These are phyloP conservation scores for Phytophthora chlamydospora DNA, from an alignment of 352 stramenopile species.

Conservation along the genomic window DNA sequence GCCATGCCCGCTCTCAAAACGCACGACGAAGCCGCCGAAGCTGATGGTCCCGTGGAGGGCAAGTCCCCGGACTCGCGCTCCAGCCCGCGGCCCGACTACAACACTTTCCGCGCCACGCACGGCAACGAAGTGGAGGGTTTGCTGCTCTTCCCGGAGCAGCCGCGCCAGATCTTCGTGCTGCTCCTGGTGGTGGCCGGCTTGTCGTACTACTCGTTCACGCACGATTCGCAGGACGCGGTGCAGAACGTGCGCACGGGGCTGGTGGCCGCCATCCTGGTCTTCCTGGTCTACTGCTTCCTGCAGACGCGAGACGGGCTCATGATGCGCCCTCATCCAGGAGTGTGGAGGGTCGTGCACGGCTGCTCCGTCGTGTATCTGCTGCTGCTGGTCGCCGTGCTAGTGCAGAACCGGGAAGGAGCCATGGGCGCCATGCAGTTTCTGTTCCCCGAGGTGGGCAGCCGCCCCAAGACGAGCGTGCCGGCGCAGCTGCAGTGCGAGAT, in stretches of 20 bases:
- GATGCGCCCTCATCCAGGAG: constrained; percentile 73
- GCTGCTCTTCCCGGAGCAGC: constrained; percentile 81
- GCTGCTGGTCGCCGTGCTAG: constrained; percentile 64
- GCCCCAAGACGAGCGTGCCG: constrained; percentile 34
- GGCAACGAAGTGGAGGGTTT: constrained; percentile 65
- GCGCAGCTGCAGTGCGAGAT: constrained; percentile 67
- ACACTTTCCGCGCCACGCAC: constrained; percentile 68
- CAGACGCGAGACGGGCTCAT: constrained; percentile 83
- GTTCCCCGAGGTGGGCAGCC: constrained; percentile 72
- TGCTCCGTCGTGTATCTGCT: constrained; percentile 82
- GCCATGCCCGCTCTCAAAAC: constrained; percentile 17
- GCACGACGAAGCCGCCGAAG: not conserved
- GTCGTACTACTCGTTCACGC: constrained; percentile 85
- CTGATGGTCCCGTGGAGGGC: not conserved
- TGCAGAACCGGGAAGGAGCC: constrained; percentile 72
- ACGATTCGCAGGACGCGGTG: constrained; percentile 70
- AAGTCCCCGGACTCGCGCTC: constrained; percentile 8
- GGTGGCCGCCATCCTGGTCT: constrained; percentile 72
- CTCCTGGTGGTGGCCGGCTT: constrained; percentile 58
- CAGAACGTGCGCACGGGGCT: constrained; percentile 73
- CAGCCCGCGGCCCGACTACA: constrained; percentile 44
- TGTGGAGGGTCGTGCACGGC: constrained; percentile 84
- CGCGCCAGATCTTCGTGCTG: constrained; percentile 80
- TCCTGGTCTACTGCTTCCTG: constrained; percentile 88
- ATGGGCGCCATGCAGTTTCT: constrained; percentile 74